Evolutionary conservation across 2,329 filamentous ascomycete genomes (phyloP), one percentile per base, ranked within the genome.

Genomic region (Tolypocladium pustulatum): DNA sequence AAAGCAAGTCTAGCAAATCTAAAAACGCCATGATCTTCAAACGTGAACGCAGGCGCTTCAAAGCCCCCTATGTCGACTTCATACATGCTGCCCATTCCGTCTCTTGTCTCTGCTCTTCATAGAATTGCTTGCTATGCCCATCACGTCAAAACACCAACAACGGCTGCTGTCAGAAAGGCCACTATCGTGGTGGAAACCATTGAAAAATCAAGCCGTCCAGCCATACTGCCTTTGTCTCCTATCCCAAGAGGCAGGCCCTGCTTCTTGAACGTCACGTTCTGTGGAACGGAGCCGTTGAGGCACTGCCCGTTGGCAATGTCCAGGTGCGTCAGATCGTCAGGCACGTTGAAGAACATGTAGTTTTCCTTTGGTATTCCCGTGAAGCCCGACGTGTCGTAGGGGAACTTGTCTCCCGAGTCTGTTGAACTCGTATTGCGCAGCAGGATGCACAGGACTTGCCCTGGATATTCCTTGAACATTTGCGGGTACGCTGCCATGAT

Each of bases 311-410:
- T 82, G 3, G 75, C 78, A 60, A 92, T 84, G 65, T 92, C 87
- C 61, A 90, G 71, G 3, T 79, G 78, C 8, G 66, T 78, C 41
- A 92, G 71, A 64, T 92, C 89, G 69, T 91, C 84, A 1, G 88
- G 81, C 22, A 86, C 79, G 20, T 80, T 75, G 77, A 93, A 92
- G 74, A 93, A 92, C 88, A 92, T 91, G 74, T 90, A 92, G 63
- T 76, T 81, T 37, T 77, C 77, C 69, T 86, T 82, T 56, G 87
- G 81, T 51, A 92, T 68, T 3, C 75, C 80, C 72, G 89, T 76
- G 74, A 92, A 92, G 0, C 85, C 86, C 27, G 76, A 77, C 0
- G 89, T 92, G 65, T 91, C 81, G 71, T 92, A 92, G 0, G 89
- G 88, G 71, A 91, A 90, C 61, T 80, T 79, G 69, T 90, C 83